Conservation (phyloP, 108 stramenopile species). For the Mediolabrus comicus region DNA sequence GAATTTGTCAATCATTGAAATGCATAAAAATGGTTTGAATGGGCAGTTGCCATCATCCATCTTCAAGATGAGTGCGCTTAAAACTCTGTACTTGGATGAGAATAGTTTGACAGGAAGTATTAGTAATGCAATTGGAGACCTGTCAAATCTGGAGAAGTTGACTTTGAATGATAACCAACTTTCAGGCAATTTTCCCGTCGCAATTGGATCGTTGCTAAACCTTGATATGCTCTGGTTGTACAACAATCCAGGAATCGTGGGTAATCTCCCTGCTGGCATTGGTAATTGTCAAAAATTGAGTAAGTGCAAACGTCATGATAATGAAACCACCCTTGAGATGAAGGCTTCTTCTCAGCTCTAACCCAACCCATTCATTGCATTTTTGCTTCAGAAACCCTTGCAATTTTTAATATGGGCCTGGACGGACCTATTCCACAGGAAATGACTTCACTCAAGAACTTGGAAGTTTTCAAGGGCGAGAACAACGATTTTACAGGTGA, state of each 20-base stretch:
- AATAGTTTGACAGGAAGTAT: constrained; percentile 4
- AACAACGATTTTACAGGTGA: constrained; percentile 40
- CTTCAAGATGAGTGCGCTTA: constrained; percentile 2
- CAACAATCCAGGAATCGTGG: constrained; percentile 30
- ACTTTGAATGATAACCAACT: constrained; percentile 33
- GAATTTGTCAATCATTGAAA: constrained; percentile 14
- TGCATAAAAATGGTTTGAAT: constrained; percentile 40
- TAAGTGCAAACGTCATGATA: not conserved
- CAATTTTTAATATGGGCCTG: constrained; percentile 24
- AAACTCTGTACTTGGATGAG: constrained; percentile 26
- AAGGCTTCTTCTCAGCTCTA: not conserved
- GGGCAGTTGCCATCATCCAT: constrained; percentile 45
- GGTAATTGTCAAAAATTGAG: constrained; percentile 41
- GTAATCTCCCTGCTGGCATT: constrained; percentile 42
- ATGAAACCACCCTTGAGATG: not conserved
- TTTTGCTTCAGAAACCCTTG: constrained; percentile 20
- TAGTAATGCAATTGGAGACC: constrained; percentile 10
- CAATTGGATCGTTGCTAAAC: constrained; percentile 18
- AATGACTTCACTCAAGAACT: constrained; percentile 14
- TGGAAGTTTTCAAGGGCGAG: constrained; percentile 47
- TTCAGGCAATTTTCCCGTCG: constrained; percentile 36
- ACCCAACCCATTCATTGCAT: not conserved
- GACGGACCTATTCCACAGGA: constrained; percentile 25
- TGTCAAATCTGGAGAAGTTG: constrained; percentile 13
- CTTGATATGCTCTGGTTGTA: constrained; percentile 40